Conservation (phyloP, 768 basidiomycete species). For the Termitomyces sp. region DNA sequence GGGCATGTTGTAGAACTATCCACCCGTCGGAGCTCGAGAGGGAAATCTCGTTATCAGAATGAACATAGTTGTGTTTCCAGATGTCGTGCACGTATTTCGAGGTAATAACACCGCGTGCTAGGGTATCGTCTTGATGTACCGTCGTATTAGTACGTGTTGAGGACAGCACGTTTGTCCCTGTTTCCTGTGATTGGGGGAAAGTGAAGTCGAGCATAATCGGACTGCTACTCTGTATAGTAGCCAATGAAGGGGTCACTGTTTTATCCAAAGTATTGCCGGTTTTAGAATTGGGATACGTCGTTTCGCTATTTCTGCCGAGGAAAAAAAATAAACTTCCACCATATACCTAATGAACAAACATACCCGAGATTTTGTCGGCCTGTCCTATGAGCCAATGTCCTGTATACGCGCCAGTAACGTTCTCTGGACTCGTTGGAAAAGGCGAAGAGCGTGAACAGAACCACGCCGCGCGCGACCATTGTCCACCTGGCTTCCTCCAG, state of each 20-base stretch:
- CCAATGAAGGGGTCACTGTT: not conserved
- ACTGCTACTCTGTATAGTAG: not conserved
- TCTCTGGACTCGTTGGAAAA: constrained; percentile 48
- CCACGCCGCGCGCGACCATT: constrained; percentile 34
- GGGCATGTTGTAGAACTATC: no score
- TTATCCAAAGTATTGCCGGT: not conserved
- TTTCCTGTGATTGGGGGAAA: not conserved
- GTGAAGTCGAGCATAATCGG: not conserved
- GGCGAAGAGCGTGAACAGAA: constrained; percentile 60
- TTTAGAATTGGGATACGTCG: not conserved
- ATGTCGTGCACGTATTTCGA: not conserved
- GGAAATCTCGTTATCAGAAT: not conserved
- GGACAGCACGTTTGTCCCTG: not conserved
- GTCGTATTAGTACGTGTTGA: not conserved
- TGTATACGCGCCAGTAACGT: constrained; percentile 28
- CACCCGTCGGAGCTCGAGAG: not conserved
- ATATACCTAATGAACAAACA: not conserved
- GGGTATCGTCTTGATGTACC: not conserved
- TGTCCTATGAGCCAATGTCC: not conserved
- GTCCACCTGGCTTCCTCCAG: constrained; percentile 41
- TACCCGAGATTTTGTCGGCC: not conserved
- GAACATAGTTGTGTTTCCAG: not conserved
- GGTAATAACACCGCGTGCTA: not conserved
- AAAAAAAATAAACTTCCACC: not conserved
- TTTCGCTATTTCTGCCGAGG: not conserved